Base-by-base conservation (phyloP, 805 yeast genomes). In the Gaillardinia entomophila region DNA sequence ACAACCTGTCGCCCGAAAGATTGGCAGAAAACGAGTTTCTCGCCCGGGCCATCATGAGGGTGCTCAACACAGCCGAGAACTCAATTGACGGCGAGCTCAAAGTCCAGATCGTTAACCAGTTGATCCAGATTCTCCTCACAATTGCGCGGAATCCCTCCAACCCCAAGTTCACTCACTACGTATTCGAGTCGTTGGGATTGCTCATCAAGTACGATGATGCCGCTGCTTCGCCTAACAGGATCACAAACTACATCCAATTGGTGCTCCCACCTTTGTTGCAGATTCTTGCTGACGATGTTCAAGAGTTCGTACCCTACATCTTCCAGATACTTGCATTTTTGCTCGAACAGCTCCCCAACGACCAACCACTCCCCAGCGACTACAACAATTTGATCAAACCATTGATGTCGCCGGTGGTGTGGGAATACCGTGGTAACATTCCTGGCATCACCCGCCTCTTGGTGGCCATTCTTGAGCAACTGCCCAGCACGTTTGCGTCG, bases 21-120 rank as follows among this genome's bases (percentile, higher is more conserved):
- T 64, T 94, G 32, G 88, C 97, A 0, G 97, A 92, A 52, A 92
- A 92, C 57, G 98, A 92, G 52, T 92, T 86, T 53, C 67, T 92
- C 51, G 85, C 92, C 80, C 86, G 82, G 51, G 78, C 94, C 41
- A 67, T 86, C 2, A 86, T 88, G 88, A 73, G 97, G 48, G 79
- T 89, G 6, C 58, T 83, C 36, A 68, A 81, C 31, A 75, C 88
- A 12, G 73, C 87, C 6, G 86, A 83, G 45, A 85, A 83, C 41
- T 60, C 77, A 1, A 51, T 85, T n/a, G 57, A 57, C 23, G 43
- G 46, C 23, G 51, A 62, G 4, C 62, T 71, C 33, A 61, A 73
- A 28, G 45, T 65, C 12, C 71, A 76, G 4, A 53, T 73, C 16
- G 62, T 86, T 24, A 68, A 72, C 22, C 89, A 89, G 51, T 63